Percentiles rank a stretch among this genome's conserved stretches.
phyloP scores from a whole-genome alignment of 805 yeast genomes.

The Debaryomyces castellii region DNA sequence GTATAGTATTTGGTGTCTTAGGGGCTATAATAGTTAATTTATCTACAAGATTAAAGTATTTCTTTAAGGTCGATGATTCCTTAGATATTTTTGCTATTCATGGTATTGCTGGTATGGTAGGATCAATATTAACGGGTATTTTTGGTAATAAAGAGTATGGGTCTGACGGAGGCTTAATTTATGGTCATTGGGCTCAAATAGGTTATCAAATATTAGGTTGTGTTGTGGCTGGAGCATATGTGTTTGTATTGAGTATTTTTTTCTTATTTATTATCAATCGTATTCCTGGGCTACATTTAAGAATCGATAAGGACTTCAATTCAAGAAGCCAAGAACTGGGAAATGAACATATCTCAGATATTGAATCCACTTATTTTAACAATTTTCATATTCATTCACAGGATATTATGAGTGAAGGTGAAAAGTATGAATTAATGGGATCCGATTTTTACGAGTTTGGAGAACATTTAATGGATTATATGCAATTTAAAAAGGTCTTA shows the following conservation, averaged over 20 bases:
- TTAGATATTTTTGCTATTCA: conserved; percentile 45
- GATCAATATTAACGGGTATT: conserved; percentile 40
- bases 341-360: conserved; percentile 7
- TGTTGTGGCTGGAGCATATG: conserved; percentile 33
- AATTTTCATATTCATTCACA: background rate
- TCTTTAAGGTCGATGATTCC: conserved; percentile 40
- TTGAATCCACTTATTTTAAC: conserved; percentile 8
- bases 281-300: conserved; percentile 40
- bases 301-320: conserved; percentile 41
- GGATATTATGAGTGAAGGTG: conserved; percentile 13
- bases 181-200: conserved; percentile 39
- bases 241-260: conserved; percentile 29
- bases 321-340: conserved; percentile 21
- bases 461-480: conserved; percentile 39
- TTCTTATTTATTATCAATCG: conserved; percentile 36
- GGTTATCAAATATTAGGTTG: conserved; percentile 40
- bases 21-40: conserved; percentile 38
- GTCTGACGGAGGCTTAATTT: conserved; percentile 42
- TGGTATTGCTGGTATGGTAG: conserved; percentile 41
- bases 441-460: conserved; percentile 41
- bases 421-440: conserved; percentile 34
- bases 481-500: conserved; percentile 37
- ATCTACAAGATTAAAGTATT: conserved; percentile 40
- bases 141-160: conserved; percentile 33
- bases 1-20: conserved; percentile 36